Evolutionary conservation across 2,329 filamentous ascomycete species (phyloP), one percentile per base, ranked within the genome.

Genomic region (Talaromyces marneffei): DNA sequence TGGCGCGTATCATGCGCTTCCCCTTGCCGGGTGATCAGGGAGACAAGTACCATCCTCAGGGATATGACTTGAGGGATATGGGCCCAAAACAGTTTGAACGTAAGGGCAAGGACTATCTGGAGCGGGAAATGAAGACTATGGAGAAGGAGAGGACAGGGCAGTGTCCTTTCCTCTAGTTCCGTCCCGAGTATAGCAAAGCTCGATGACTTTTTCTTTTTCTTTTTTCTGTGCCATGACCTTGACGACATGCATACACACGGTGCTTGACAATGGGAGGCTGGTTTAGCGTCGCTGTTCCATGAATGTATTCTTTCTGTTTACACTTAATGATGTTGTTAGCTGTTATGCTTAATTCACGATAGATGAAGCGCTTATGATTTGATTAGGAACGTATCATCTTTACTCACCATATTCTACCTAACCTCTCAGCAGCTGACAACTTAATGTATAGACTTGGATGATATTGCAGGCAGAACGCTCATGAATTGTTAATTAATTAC

Each of bases 21-120:
- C 75, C 78, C 25, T 65, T 82, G 16, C 82, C 82, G 0, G 80
- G 79, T 18, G 77, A 82, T 50, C 72, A 77, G 29, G 77, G 74
- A 3, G 71, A 77, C 35, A 79, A 75, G 63, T 83, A 78, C 65
- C 72, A 72, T 62, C 79, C 82, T 0, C 67, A 78, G 56, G 83
- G 83, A 8, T 82, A 80, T 64, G 64, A 71, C 39, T 69, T 79
- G 48, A 76, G 80, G 20, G 85, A 90, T 54, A 71, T 90, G 18
- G 89, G 89, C 0, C 89, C 89, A 0, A 76, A 72, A 58, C 78
- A 75, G 53, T 80, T 83, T 57, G 76, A 78, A 57, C 82, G 82
- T 1, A 79, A 79, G 65, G 85, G 86, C 0, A 59, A 70, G n/a
- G 78, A 81, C 20, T 79, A 84, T 65, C 74, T 79, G 62, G 77